These are phyloP conservation scores for Lachancea dasiensis DNA, from an alignment of 805 yeast species.

Conservation along the genomic window DNA sequence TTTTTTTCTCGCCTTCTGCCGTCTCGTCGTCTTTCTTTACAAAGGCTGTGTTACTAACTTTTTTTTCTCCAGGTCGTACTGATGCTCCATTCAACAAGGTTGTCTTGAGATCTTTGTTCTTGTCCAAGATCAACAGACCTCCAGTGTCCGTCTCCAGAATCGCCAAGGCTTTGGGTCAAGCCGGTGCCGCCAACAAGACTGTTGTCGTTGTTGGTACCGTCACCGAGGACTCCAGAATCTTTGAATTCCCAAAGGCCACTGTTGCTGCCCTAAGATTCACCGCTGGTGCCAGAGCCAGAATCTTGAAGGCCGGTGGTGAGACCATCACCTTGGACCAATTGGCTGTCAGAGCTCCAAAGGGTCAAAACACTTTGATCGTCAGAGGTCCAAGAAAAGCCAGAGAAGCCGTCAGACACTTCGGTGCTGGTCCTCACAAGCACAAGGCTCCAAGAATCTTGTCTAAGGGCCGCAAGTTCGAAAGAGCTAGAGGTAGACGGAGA, in stretches of 20 bases:
- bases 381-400: slow-evolving; percentile 99
- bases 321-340: slow-evolving; percentile 98
- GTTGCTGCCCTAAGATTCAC: slow-evolving; percentile 99
- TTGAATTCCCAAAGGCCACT: slow-evolving; percentile 92
- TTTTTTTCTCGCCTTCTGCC: slow-evolving; percentile 15
- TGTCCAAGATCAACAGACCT: slow-evolving; percentile 99
- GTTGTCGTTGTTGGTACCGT: slow-evolving; percentile 99
- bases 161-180: slow-evolving; percentile 72
- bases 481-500: slow-evolving; percentile 99
- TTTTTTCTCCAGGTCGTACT: slow-evolving; percentile 73
- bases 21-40: slow-evolving; percentile 12
- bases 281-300: slow-evolving; percentile 97
- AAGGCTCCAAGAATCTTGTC: slow-evolving; percentile 98
- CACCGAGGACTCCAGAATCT: slow-evolving; percentile 94
- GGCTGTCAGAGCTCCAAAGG: slow-evolving; percentile 99
- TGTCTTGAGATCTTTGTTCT: slow-evolving; percentile 87
- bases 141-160: slow-evolving; percentile 96
- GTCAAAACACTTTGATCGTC: slow-evolving; percentile 95
- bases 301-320: slow-evolving; percentile 99
- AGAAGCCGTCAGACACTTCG: slow-evolving; percentile 99
- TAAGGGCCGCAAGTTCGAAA: slow-evolving; percentile 99
- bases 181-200: slow-evolving; percentile 84
- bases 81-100: slow-evolving; percentile 99
- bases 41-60: slow-evolving; percentile 33
- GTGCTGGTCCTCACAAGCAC: slow-evolving; percentile 99